Conservation (phyloP, 1,139 yeast genomes). For the Pichia sp. region DNA sequence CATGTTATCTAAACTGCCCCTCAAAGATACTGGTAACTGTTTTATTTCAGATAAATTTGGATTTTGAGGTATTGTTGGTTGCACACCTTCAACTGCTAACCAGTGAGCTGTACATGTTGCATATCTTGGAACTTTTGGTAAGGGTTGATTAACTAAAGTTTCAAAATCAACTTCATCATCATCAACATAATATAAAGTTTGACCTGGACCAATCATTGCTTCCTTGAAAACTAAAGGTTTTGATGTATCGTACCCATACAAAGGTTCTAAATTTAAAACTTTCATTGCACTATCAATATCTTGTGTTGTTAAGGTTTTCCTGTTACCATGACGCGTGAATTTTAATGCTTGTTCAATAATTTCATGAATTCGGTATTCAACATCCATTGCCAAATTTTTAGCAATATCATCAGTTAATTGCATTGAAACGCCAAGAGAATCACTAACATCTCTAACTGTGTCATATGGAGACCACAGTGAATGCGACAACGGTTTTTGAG, state of each 20-base stretch:
- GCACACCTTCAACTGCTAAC: slow-evolving; percentile 98
- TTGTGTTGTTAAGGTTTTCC: slow-evolving; percentile 71
- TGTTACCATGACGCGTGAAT: slow-evolving; percentile 90
- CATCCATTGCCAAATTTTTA: slow-evolving; percentile 95
- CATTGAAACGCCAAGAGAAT: slow-evolving; percentile 70
- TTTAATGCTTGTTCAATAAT: slow-evolving; percentile 91
- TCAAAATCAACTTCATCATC: slow-evolving; percentile 93
- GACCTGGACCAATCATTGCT: slow-evolving; percentile 89
- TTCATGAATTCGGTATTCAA: slow-evolving; percentile 93
- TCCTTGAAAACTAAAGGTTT: slow-evolving; percentile 66
- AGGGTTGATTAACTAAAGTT: slow-evolving; percentile 83
- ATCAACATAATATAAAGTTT: slow-evolving; percentile 85
- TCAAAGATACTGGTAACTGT: slow-evolving; percentile 54
- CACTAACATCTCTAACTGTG: slow-evolving; percentile 95
- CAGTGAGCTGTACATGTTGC: slow-evolving; percentile 95
- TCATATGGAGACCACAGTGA: slow-evolving; percentile 97
- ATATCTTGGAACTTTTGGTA: slow-evolving; percentile 91
- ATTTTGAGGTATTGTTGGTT: slow-evolving; percentile 95
- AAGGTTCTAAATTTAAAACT: slow-evolving; percentile 83
- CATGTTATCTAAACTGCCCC: slow-evolving; percentile 62
- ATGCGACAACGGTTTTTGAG: slow-evolving; percentile 46
- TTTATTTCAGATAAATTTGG: slow-evolving; percentile 77
- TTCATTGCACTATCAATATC: slow-evolving; percentile 80
- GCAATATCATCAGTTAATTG: slow-evolving; percentile 84
- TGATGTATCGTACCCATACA: slow-evolving; percentile 65